A percentile compares a stretch with the other conserved stretches of the same genome.
These are phyloP conservation scores for Diaporthe ampelina DNA, from an alignment of 2,329 filamentous ascomycete species.

Conservation along the genomic window DNA sequence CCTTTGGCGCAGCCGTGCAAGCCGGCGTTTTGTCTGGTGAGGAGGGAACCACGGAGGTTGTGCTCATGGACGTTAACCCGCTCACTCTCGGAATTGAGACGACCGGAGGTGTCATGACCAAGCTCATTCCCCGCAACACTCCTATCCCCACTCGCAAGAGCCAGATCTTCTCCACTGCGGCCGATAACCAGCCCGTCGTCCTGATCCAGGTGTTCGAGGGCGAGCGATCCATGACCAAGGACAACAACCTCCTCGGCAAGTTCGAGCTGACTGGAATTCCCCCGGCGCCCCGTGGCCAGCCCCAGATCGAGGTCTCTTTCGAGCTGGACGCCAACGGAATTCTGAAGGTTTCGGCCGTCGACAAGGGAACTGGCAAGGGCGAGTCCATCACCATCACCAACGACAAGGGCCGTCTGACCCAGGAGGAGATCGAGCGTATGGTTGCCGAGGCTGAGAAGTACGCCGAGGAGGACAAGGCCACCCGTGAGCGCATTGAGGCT, in stretches of 20 bases:
- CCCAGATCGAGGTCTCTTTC: conserved; percentile 98
- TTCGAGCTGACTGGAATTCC: conserved; percentile 98
- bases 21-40: conserved; percentile 95
- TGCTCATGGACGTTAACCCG: conserved; percentile 98
- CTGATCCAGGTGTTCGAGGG: conserved; percentile 97
- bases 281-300: conserved; percentile 93
- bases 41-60: conserved; percentile 81
- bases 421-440: conserved; percentile 99
- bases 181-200: conserved; percentile 96
- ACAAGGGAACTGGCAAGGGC: conserved; percentile 98
- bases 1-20: conserved; percentile 97
- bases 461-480: conserved; percentile 99
- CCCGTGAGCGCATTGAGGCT: conserved; percentile 95
- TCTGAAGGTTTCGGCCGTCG: conserved; percentile 93
- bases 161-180: conserved; percentile 97
- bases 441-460: conserved; percentile 98
- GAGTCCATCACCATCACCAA: conserved; percentile 99
- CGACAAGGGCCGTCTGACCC: conserved; percentile 97
- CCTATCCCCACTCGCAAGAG: conserved; percentile 96
- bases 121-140: conserved; percentile 94
- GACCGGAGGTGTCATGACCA: conserved; percentile 97
- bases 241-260: conserved; percentile 98
- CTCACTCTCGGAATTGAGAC: conserved; percentile 97
- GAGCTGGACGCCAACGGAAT: conserved; percentile 99
- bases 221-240: conserved; percentile 93